phyloP scores from a whole-genome alignment of 306 rosid species.

The Rosa persica region DNA sequence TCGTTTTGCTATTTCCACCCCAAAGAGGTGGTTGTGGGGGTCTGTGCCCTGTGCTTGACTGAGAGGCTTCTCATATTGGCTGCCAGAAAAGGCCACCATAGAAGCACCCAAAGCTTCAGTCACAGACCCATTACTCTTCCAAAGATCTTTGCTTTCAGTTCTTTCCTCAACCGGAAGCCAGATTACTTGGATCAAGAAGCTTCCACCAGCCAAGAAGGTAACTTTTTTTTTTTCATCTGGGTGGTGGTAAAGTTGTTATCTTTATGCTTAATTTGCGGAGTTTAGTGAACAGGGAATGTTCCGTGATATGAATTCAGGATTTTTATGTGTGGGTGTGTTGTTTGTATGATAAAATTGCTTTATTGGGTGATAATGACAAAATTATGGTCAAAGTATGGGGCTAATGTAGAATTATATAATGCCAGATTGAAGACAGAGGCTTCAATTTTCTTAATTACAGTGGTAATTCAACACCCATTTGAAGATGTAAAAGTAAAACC shows the following conservation, averaged over 20 bases:
- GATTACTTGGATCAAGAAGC: conserved; percentile 43
- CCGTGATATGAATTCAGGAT: conserved; percentile 2
- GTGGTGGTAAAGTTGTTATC: not conserved
- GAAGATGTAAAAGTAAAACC: not conserved
- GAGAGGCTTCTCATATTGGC: conserved; percentile 78
- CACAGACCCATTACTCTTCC: conserved; percentile 48
- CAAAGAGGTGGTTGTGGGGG: conserved; percentile 64
- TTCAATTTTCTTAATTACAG: not conserved
- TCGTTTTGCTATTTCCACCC: conserved; percentile 84
- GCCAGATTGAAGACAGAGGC: not conserved
- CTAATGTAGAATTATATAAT: not conserved
- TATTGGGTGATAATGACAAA: conserved; percentile 15
- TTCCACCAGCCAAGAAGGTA: conserved; percentile 94
- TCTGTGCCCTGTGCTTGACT: conserved; percentile 76
- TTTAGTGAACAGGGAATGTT: not conserved
- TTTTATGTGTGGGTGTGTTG: not conserved
- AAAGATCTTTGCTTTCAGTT: conserved; percentile 86
- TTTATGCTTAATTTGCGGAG: not conserved
- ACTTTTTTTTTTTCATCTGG: conserved; percentile 6
- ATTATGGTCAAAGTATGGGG: conserved; percentile 10
- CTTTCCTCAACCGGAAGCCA: conserved; percentile 69
- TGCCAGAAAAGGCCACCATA: conserved; percentile 51
- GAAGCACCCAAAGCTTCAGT: conserved; percentile 24
- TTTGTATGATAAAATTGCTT: conserved; percentile 8
- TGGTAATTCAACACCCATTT: not conserved